A percentile compares a stretch with the other conserved stretches of the same genome.
phyloP scores from a whole-genome alignment of 1,284 basidiomycete species.

The Ganoderma sp. region DNA sequence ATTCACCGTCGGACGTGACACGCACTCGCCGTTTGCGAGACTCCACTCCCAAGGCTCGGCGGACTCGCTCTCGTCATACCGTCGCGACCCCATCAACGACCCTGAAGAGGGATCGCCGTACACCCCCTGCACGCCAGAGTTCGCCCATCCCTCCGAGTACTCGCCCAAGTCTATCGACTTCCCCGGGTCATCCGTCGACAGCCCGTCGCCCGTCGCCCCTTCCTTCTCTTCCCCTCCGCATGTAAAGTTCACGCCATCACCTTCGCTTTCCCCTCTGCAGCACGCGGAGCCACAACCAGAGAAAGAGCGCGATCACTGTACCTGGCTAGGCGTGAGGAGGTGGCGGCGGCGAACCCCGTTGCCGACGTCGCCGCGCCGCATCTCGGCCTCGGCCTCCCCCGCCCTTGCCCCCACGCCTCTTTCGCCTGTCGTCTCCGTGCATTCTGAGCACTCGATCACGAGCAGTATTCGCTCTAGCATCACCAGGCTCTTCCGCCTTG shows the following conservation, averaged over 20 bases:
- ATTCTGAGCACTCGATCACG: conserved; percentile 11
- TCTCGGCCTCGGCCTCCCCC: background rate
- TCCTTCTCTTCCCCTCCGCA: background rate
- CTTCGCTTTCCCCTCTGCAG: background rate
- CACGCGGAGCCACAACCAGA: background rate
- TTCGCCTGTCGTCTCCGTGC: conserved; percentile 12
- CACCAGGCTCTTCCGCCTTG: conserved; percentile 26
- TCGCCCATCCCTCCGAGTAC: background rate
- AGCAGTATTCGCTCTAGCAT: conserved; percentile 17
- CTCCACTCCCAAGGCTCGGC: background rate
- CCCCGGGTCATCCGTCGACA: background rate
- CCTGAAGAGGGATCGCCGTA: background rate
- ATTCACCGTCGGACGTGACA: background rate
- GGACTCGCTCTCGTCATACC: background rate
- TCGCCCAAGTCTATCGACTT: background rate
- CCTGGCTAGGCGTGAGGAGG: background rate
- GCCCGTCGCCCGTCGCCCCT: background rate
- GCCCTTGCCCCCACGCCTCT: conserved; percentile 4
- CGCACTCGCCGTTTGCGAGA: conserved; percentile 16
- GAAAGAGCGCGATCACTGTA: background rate
- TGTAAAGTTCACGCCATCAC: background rate
- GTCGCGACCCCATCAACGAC: background rate
- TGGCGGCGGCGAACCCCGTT: background rate
- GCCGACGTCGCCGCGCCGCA: background rate
- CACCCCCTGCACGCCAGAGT: conserved; percentile 9